phyloP scores from a whole-genome alignment of 2,329 filamentous ascomycete species.

The Arthrobotrys conoides region DNA sequence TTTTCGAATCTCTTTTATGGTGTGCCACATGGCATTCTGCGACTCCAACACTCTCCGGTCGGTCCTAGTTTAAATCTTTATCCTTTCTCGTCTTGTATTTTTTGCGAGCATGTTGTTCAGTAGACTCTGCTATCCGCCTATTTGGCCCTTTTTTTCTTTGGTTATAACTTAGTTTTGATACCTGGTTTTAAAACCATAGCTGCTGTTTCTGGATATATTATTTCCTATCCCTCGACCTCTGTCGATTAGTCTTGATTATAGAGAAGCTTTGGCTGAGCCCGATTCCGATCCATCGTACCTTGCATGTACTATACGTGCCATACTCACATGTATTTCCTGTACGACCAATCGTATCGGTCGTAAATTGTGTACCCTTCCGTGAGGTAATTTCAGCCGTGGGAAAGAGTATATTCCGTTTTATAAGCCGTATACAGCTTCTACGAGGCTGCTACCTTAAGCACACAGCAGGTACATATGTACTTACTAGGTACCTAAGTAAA shows the following conservation, averaged over 20 bases:
- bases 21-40: background rate
- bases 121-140: constrained; percentile 27
- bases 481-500: background rate
- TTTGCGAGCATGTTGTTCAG: constrained; percentile 56
- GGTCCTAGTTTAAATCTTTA: constrained; percentile 7
- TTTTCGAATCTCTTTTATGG: background rate
- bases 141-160: constrained; percentile 4
- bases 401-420: background rate
- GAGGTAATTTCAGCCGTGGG: constrained; percentile 33
- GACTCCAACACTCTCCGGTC: constrained; percentile 6
- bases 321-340: background rate
- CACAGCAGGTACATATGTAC: background rate
- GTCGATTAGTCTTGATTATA: background rate
- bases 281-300: constrained; percentile 11
- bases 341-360: constrained; percentile 11
- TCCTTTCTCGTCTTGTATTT: constrained; percentile 45
- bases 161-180: background rate
- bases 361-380: background rate
- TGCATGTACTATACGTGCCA: constrained; percentile 16
- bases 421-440: background rate
- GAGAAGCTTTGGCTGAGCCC: constrained; percentile 1
- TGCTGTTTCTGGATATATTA: constrained; percentile 11
- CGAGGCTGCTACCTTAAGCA: background rate
- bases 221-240: background rate
- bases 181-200: constrained; percentile 15